phyloP scores from a whole-genome alignment of 768 basidiomycete genomes.

The Jaapia argillacea region DNA sequence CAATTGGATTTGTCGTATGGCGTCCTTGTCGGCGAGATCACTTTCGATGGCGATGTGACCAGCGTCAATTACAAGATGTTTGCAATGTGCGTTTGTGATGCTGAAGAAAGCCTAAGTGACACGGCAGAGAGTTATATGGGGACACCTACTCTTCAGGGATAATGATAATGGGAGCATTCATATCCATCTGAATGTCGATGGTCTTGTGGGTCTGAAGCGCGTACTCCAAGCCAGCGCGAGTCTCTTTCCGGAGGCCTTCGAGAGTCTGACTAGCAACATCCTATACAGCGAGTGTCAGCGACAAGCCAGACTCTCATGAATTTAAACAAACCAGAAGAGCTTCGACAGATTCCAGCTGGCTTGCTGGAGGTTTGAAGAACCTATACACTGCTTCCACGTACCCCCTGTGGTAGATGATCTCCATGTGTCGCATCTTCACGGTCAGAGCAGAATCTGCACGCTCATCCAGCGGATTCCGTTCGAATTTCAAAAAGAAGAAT shows the following conservation, averaged over 20 bases:
- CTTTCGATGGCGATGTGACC: conserved; percentile 94
- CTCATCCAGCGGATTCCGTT: conserved; percentile 85
- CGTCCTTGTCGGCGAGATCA: conserved; percentile 77
- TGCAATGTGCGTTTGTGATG: conserved; percentile 66
- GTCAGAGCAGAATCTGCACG: conserved; percentile 87
- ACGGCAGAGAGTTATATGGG: background rate
- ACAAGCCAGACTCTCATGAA: conserved; percentile 2
- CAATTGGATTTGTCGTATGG: conserved; percentile 63
- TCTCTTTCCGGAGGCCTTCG: conserved; percentile 89
- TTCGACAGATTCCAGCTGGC: conserved; percentile 91
- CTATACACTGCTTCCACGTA: conserved; percentile 87
- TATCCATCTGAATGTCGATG: conserved; percentile 89
- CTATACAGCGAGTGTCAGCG: conserved; percentile 25
- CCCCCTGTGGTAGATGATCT: conserved; percentile 91
- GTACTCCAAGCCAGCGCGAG: conserved; percentile 87
- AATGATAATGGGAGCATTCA: conserved; percentile 96
- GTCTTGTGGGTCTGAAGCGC: conserved; percentile 93
- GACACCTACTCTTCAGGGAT: conserved; percentile 77
- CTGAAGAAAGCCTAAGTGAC: conserved; percentile 25
- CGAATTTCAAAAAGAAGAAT: conserved; percentile 89
- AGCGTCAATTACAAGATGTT: conserved; percentile 87
- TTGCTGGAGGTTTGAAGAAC: conserved; percentile 91
- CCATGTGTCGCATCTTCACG: conserved; percentile 88
- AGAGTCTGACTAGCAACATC: conserved; percentile 88
- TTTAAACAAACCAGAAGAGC: conserved; percentile 63